phyloP scores from a whole-genome alignment of 257 asterid genomes.

The Solanum virginianum region DNA sequence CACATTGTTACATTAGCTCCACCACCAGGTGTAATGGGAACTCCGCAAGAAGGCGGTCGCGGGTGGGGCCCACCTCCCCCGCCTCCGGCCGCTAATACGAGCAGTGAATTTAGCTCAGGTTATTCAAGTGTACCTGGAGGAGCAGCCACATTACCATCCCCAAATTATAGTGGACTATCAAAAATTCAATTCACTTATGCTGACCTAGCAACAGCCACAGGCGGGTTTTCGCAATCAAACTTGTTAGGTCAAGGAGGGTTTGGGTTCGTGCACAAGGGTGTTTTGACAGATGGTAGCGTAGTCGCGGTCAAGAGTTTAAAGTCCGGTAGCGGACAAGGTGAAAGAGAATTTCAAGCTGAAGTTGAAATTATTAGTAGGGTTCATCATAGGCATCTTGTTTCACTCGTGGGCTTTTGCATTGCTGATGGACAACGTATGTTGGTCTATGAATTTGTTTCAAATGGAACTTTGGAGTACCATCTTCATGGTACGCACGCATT shows the following conservation, averaged over 20 bases:
- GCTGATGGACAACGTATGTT: constrained; percentile 1
- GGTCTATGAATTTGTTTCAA: neutral
- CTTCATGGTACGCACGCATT: neutral
- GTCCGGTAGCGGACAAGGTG: constrained; percentile 4
- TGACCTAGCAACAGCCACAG: neutral
- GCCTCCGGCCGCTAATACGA: neutral
- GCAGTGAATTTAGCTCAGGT: constrained; percentile 1
- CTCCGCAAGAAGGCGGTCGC: neutral
- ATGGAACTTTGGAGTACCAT: neutral
- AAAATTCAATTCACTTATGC: constrained; percentile 1
- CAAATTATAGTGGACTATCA: neutral
- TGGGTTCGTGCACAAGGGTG: constrained; percentile 6
- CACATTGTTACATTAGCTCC: constrained; percentile 20
- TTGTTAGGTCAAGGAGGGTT: constrained; percentile 4
- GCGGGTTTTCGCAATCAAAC: neutral
- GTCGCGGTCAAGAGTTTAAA: constrained; percentile 7
- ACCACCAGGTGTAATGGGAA: constrained; percentile 35
- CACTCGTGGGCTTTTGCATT: constrained; percentile 4
- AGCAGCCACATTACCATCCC: neutral
- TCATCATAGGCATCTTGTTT: constrained; percentile 5
- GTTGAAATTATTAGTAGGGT: neutral
- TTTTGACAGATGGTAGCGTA: neutral
- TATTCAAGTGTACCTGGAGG: neutral
- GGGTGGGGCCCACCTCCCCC: neutral
- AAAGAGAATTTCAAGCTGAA: constrained; percentile 1